Base-by-base conservation (phyloP, 768 basidiomycete genomes). In the Tulasnella sp. region DNA sequence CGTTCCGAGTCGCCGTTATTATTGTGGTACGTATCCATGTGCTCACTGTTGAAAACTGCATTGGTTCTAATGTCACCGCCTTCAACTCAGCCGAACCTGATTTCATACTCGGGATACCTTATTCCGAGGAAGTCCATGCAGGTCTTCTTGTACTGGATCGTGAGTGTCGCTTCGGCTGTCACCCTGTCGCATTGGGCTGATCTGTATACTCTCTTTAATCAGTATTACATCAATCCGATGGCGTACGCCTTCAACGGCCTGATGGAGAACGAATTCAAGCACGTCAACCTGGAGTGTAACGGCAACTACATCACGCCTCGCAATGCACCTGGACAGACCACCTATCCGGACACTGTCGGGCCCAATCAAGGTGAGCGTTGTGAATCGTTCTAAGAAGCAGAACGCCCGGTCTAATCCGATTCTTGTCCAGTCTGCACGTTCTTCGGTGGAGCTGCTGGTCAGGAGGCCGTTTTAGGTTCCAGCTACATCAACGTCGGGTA, bases 181-280 rank as follows among this genome's bases (percentile, higher is more conserved):
- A 17, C 41, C 5, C 5, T 15, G 22, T 44, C 12, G 27, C 3
- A 11, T n/a, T 45, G 21, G 3, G 41, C 11, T 59, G 34, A 7
- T 44, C 43, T 7, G 15, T 19, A 25, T 53, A 4, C 19, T 63
- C 65, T 4, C 64, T 68, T 43, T 72, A 70, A 17, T 22, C 19
- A 55, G 30, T 87, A 78, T 72, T 91, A 91, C 69, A 67, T 90
- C 61, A 84, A 92, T 65, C 91, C 91, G 0, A 70, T 92, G 52
- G 71, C 79, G 1, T 91, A 87, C 71, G 82, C 80, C 0, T 92
- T 86, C 78, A 80, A 85, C 63, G 82, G 80, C 2, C 73, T 78
- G 38, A 85, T 93, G 82, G 82, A 85, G 70, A 92, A 92, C 68
- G 91, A 94, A 68, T 91, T 92, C 70, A 79, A 75, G 74, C 79